These are phyloP conservation scores for Tagetes patula DNA, from an alignment of 129 eudicot species.

Conservation along the genomic window DNA sequence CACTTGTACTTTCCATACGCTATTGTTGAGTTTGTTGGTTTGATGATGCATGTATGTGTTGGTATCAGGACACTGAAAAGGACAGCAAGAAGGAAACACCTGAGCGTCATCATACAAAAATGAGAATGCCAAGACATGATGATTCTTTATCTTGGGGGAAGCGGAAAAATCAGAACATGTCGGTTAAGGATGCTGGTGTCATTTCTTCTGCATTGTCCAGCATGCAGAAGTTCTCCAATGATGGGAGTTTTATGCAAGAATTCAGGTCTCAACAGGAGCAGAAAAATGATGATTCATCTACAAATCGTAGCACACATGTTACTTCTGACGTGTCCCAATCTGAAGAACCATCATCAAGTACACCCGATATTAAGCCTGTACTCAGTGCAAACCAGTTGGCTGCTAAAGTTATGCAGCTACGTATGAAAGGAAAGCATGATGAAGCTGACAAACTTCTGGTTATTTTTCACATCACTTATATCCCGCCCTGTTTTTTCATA, in stretches of 20 bases:
- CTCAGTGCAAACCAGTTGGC: conserved; percentile 89
- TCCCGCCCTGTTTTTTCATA: not conserved
- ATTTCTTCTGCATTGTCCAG: conserved; percentile 76
- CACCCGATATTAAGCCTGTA: conserved; percentile 38
- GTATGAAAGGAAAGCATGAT: conserved; percentile 89
- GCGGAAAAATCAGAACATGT: conserved; percentile 50
- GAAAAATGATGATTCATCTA: conserved; percentile 25
- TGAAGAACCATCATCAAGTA: conserved; percentile 29
- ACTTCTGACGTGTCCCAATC: conserved; percentile 27
- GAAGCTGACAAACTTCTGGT: conserved; percentile 89
- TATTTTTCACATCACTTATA: conserved; percentile 16
- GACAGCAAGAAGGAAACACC: conserved; percentile 38
- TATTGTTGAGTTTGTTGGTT: conserved; percentile 11
- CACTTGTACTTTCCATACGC: not conserved
- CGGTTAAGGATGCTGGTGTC: conserved; percentile 55
- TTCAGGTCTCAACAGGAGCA: conserved; percentile 30
- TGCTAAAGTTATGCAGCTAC: conserved; percentile 86
- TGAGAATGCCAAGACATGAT: conserved; percentile 77
- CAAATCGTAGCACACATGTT: conserved; percentile 26
- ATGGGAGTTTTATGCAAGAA: conserved; percentile 68
- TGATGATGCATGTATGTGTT: conserved; percentile 12
- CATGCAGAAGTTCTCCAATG: conserved; percentile 67
- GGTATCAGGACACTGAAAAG: conserved; percentile 39
- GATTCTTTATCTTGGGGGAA: conserved; percentile 89
- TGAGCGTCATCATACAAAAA: conserved; percentile 25